Percentiles rank a stretch among this genome's conserved stretches.
Conservation (phyloP, 768 basidiomycete genomes). For the Hemileccinum impolitum region DNA sequence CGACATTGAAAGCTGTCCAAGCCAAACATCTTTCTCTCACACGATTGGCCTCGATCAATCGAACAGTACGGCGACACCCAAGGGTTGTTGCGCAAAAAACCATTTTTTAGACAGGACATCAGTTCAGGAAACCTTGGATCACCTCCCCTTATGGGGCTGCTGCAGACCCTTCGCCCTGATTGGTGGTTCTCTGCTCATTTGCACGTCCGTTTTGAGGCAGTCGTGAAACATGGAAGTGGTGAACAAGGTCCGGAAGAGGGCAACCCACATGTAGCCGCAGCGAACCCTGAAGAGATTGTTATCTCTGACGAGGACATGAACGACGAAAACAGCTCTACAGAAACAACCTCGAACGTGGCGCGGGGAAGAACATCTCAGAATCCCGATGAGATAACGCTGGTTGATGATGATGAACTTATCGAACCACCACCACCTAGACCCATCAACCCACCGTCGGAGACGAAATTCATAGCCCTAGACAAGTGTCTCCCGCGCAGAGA, state of each 20-base stretch:
- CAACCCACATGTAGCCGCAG: not conserved
- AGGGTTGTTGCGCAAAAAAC: conserved; percentile 68
- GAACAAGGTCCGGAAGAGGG: not conserved
- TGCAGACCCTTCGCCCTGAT: conserved; percentile 65
- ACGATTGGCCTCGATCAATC: conserved; percentile 93
- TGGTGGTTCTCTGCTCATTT: conserved; percentile 96
- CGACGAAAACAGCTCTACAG: conserved; percentile 4
- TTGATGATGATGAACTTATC: conserved; percentile 45
- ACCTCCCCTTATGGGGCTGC: conserved; percentile 76
- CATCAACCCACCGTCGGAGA: conserved; percentile 34
- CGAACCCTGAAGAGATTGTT: conserved; percentile 40
- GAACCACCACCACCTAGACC: conserved; percentile 35
- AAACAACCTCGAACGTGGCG: conserved; percentile 31
- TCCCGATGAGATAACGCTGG: conserved; percentile 51
- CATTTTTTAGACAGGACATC: conserved; percentile 74
- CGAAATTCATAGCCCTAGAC: conserved; percentile 85
- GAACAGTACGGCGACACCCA: conserved; percentile 73
- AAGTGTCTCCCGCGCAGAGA: conserved; percentile 77
- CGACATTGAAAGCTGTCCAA: conserved; percentile 45
- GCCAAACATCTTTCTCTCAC: conserved; percentile 82
- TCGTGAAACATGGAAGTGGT: conserved; percentile 43
- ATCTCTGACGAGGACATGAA: conserved; percentile 35
- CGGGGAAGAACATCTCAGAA: conserved; percentile 31
- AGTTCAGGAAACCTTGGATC: conserved; percentile 70
- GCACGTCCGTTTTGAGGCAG: conserved; percentile 83